These are phyloP conservation scores for Fusarium sp. DNA, from an alignment of 2,329 filamentous ascomycete genomes.

Conservation along the genomic window DNA sequence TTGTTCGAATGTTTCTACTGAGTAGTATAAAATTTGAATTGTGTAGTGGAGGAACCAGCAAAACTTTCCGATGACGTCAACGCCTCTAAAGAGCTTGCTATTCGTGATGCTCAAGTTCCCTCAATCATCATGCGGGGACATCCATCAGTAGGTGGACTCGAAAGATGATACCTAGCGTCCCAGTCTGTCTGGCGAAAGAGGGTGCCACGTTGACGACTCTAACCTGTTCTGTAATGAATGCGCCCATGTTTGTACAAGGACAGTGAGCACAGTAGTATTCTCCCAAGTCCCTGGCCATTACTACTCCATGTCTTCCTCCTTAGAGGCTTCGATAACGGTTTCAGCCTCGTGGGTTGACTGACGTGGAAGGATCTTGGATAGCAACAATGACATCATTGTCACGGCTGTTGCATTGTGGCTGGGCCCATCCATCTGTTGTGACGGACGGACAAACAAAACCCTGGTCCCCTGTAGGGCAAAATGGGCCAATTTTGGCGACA, in stretches of 20 bases:
- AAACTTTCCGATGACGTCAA: constrained; percentile 35
- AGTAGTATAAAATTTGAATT: neutral
- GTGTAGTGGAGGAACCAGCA: neutral
- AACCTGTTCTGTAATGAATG: constrained; percentile 14
- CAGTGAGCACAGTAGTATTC: neutral
- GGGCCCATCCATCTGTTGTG: constrained; percentile 13
- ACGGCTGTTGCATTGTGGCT: constrained; percentile 20
- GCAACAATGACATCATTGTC: constrained; percentile 34
- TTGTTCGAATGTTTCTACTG: neutral
- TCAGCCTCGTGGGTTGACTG: constrained; percentile 41
- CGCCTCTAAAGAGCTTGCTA: constrained; percentile 24
- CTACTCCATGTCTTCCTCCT: constrained; percentile 13
- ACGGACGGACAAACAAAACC: constrained; percentile 20
- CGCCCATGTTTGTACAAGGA: neutral
- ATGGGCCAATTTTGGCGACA: constrained; percentile 16
- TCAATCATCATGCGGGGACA: constrained; percentile 8
- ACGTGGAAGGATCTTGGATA: constrained; percentile 34
- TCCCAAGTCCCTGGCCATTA: constrained; percentile 7
- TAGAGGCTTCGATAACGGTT: constrained; percentile 20
- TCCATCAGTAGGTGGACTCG: constrained; percentile 21
- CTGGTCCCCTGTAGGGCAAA: constrained; percentile 12
- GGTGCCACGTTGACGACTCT: constrained; percentile 39
- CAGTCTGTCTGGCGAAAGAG: constrained; percentile 21
- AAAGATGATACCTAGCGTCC: constrained; percentile 25
- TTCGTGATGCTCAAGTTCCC: constrained; percentile 11